These are phyloP conservation scores for Sclerotiophoma versabilis DNA, from an alignment of 2,329 filamentous ascomycete species.

Conservation along the genomic window DNA sequence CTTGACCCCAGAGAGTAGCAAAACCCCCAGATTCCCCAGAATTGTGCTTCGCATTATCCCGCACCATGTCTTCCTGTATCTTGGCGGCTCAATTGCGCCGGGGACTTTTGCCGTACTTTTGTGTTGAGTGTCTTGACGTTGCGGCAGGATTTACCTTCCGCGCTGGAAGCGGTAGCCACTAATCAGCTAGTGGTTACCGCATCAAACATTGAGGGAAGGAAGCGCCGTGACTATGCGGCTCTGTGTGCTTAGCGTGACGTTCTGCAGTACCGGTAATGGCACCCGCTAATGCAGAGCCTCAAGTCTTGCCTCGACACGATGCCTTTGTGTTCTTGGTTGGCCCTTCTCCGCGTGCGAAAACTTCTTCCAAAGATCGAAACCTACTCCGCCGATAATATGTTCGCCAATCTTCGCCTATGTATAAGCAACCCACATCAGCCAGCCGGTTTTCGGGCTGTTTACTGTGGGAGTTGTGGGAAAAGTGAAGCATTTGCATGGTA, in stretches of 20 bases:
- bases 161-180: background rate
- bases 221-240: background rate
- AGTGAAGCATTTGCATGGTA: background rate
- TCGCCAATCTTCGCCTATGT: background rate
- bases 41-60: constrained; percentile 30
- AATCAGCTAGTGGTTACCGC: background rate
- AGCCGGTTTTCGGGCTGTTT: background rate
- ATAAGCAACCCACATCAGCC: background rate
- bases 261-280: background rate
- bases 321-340: background rate
- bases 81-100: background rate
- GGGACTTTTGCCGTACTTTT: background rate
- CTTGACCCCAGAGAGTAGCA: constrained; percentile 19
- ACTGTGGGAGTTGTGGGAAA: background rate
- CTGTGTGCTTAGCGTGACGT: background rate
- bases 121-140: background rate
- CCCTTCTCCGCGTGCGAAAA: background rate
- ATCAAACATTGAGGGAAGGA: background rate
- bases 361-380: background rate
- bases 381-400: background rate
- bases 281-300: constrained; percentile 2
- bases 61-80: constrained; percentile 19
- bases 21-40: constrained; percentile 31
- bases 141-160: background rate
- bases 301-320: background rate